Conservation (phyloP, 495 filamentous ascomycete genomes). For the Monascus purpureus region DNA sequence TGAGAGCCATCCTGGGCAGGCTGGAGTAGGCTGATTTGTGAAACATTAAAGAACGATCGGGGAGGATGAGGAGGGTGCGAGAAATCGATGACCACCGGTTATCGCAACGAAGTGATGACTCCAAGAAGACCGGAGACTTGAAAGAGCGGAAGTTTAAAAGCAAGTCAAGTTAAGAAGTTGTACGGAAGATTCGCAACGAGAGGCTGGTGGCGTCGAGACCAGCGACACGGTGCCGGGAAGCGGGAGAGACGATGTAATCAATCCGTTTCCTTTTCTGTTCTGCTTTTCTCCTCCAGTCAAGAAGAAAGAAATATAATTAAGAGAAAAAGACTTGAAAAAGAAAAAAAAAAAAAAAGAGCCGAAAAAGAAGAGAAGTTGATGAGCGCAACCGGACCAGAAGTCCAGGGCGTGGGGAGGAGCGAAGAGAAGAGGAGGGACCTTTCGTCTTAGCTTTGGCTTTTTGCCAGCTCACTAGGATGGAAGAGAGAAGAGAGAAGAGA, state of each 20-base stretch:
- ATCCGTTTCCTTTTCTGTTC: no score
- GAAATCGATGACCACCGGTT: neutral
- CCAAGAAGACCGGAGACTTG: conserved; percentile 1
- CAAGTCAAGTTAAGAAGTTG: conserved; percentile 3
- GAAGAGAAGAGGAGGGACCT: conserved; percentile 1
- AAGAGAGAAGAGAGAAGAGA: neutral
- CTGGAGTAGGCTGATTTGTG: conserved; percentile 15
- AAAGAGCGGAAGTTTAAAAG: conserved; percentile 1
- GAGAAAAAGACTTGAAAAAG: neutral
- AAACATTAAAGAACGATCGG: conserved; percentile 19
- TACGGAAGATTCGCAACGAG: conserved; percentile 16
- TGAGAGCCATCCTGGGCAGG: conserved; percentile 29
- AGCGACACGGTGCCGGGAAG: conserved; percentile 16
- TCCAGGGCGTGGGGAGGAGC: conserved; percentile 2
- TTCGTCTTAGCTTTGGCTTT: neutral
- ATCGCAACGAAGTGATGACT: neutral
- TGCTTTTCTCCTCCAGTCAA: no score
- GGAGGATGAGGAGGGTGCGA: neutral
- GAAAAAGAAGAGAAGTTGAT: neutral
- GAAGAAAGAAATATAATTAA: neutral
- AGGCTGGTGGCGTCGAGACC: conserved; percentile 24
- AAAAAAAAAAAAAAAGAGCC: neutral
- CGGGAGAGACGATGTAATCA: no score
- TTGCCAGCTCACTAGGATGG: neutral
- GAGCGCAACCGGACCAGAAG: neutral